These are phyloP conservation scores for Microcos paniculata DNA, from an alignment of 345 rosid species.

Conservation along the genomic window DNA sequence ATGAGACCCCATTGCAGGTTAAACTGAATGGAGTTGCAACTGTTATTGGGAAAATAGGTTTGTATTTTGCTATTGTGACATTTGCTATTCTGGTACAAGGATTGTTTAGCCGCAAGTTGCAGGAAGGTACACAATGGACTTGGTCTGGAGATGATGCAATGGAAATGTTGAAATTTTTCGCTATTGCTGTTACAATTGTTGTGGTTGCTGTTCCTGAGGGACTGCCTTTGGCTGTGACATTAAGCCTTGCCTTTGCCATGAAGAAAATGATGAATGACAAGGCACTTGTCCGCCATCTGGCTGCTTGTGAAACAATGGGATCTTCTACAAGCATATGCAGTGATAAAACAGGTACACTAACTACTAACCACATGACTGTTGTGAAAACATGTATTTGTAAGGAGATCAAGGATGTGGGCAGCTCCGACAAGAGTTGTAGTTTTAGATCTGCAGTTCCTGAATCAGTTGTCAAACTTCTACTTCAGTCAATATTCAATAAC, in stretches of 20 bases:
- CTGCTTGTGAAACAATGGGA: slow-evolving; percentile 98
- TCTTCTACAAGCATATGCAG: slow-evolving; percentile 85
- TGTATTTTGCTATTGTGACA: slow-evolving; percentile 70
- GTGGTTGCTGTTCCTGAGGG: slow-evolving; percentile 98
- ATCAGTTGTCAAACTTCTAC: slow-evolving; percentile 48
- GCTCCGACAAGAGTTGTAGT: slow-evolving; percentile 30
- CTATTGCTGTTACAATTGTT: slow-evolving; percentile 85
- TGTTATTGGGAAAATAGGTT: slow-evolving; percentile 74
- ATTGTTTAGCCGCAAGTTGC: slow-evolving; percentile 51
- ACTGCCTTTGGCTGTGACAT: slow-evolving; percentile 87
- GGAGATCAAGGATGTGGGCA: slow-evolving; percentile 48
- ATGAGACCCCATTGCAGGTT: slow-evolving; percentile 87
- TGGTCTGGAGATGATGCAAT: slow-evolving; percentile 72
- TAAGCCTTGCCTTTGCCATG: slow-evolving; percentile 96
- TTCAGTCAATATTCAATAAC: slow-evolving; percentile 79
- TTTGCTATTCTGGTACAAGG: slow-evolving; percentile 79
- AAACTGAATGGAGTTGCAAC: slow-evolving; percentile 83
- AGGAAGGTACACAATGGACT: slow-evolving; percentile 51
- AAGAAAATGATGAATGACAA: slow-evolving; percentile 93
- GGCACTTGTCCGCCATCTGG: slow-evolving; percentile 80
- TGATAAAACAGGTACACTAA: slow-evolving; percentile 91
- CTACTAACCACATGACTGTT: slow-evolving; percentile 84
- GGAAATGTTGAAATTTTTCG: slow-evolving; percentile 69
- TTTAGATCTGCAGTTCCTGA: slow-evolving; percentile 59
- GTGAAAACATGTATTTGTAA: slow-evolving; percentile 73